Percentiles rank a stretch among this genome's conserved stretches.
Evolutionary conservation across 139 green algal genomes (phyloP).

Genomic region (Coccomyxa sp.): DNA sequence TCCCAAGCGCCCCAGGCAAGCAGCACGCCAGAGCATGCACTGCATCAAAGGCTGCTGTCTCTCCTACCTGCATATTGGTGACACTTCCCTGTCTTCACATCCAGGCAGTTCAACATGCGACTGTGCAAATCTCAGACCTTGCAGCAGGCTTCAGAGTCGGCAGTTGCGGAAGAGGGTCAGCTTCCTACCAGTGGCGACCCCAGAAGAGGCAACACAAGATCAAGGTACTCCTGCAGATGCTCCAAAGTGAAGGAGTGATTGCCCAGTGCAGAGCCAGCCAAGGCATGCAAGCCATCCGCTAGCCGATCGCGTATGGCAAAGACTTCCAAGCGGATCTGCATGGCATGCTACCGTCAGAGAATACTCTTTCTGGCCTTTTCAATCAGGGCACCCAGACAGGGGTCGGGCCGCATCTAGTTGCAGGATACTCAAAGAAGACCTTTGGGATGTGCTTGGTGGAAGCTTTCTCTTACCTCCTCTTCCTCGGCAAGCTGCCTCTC

Average conservation of each 20-base stretch:
- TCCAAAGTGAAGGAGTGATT: slow-evolving; percentile 35
- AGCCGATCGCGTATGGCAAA: slow-evolving; percentile 43
- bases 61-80: no score
- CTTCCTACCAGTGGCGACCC: slow-evolving; percentile 59
- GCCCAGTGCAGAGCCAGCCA: slow-evolving; percentile 43
- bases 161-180: no score
- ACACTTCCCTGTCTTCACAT: no score
- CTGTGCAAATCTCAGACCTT: no score
- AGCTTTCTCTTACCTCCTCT: slow-evolving; percentile 29
- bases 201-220: slow-evolving; percentile 65
- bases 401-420: background rate
- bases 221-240: slow-evolving; percentile 51
- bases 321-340: slow-evolving; percentile 53
- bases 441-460: background rate
- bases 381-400: background rate
- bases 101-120: no score
- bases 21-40: slow-evolving; percentile 48
- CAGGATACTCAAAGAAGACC: background rate
- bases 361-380: background rate
- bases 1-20: slow-evolving; percentile 53
- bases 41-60: slow-evolving; percentile 52
- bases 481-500: slow-evolving; percentile 60
- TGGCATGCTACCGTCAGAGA: background rate
- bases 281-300: slow-evolving; percentile 43
- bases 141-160: no score